A percentile compares a stretch with the other conserved stretches of the same genome.
phyloP scores from a whole-genome alignment of 306 rosid species.

The Inga oerstediana region DNA sequence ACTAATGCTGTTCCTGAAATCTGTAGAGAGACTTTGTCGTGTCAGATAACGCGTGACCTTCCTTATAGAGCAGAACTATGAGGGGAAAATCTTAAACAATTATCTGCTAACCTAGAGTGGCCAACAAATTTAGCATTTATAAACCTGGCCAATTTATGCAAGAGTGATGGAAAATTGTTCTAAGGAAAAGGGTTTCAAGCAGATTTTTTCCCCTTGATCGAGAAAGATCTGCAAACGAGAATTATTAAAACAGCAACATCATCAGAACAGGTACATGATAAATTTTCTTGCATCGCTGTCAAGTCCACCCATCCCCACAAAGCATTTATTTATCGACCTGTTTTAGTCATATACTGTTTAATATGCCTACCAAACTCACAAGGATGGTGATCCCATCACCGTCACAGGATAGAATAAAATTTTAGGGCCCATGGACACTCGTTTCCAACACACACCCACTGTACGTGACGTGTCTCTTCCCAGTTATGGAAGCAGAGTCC shows the following conservation, averaged over 20 bases:
- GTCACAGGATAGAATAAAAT: slow-evolving; percentile 41
- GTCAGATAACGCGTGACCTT: slow-evolving; percentile 28
- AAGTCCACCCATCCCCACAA: neutral
- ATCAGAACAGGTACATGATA: neutral
- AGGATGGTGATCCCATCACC: slow-evolving; percentile 47
- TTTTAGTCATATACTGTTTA: slow-evolving; percentile 46
- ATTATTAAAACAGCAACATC: neutral
- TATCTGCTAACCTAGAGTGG: slow-evolving; percentile 3
- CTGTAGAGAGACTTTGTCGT: slow-evolving; percentile 50
- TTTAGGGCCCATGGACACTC: slow-evolving; percentile 47
- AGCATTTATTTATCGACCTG: slow-evolving; percentile 47
- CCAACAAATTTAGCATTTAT: neutral
- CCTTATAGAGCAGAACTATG: slow-evolving; percentile 14
- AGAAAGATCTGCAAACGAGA: slow-evolving; percentile 2
- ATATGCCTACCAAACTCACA: slow-evolving; percentile 67
- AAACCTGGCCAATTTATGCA: slow-evolving; percentile 5
- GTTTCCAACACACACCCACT: slow-evolving; percentile 44
- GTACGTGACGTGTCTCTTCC: slow-evolving; percentile 44
- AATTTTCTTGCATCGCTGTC: slow-evolving; percentile 1
- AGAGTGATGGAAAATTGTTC: slow-evolving; percentile 7
- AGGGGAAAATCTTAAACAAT: slow-evolving; percentile 19
- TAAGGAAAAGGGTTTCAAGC: neutral
- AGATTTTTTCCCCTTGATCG: slow-evolving; percentile 1
- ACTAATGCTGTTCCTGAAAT: slow-evolving; percentile 91
- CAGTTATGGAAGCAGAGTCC: slow-evolving; percentile 46